phyloP scores from a whole-genome alignment of 768 basidiomycete species.

The Trametes meyenii region DNA sequence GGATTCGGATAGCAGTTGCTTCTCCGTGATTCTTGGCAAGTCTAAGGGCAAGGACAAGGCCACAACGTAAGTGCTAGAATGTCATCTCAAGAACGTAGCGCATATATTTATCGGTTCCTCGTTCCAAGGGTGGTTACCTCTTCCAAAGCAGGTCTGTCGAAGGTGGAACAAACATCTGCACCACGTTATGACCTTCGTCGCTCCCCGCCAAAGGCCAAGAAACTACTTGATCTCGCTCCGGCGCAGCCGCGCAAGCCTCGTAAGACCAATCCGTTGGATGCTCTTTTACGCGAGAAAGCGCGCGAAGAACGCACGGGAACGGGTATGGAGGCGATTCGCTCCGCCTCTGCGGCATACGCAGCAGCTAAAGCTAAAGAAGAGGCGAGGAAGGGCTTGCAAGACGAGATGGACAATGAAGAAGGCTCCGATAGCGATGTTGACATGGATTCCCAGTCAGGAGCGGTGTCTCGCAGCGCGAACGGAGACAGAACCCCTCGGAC shows the following conservation, averaged over 20 bases:
- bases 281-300: constrained; percentile 34
- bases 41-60: constrained; percentile 20
- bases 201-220: constrained; percentile 8
- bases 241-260: constrained; percentile 7
- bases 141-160: background rate
- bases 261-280: constrained; percentile 51
- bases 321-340: constrained; percentile 26
- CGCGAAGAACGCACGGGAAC: constrained; percentile 28
- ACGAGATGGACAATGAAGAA: constrained; percentile 32
- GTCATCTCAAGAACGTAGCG: background rate
- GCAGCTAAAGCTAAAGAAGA: constrained; percentile 17
- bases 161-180: background rate
- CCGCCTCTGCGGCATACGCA: constrained; percentile 24
- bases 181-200: constrained; percentile 29
- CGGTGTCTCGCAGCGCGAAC: background rate
- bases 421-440: constrained; percentile 25
- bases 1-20: constrained; percentile 31
- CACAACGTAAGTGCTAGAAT: background rate
- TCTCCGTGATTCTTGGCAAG: background rate
- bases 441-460: constrained; percentile 18
- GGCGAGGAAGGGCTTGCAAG: constrained; percentile 25
- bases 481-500: background rate
- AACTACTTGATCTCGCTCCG: background rate
- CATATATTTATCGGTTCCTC: constrained; percentile 1
- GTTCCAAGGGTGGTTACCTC: background rate